Base-by-base conservation (phyloP, 352 stramenopile genomes). In the Pythium inflatum region DNA sequence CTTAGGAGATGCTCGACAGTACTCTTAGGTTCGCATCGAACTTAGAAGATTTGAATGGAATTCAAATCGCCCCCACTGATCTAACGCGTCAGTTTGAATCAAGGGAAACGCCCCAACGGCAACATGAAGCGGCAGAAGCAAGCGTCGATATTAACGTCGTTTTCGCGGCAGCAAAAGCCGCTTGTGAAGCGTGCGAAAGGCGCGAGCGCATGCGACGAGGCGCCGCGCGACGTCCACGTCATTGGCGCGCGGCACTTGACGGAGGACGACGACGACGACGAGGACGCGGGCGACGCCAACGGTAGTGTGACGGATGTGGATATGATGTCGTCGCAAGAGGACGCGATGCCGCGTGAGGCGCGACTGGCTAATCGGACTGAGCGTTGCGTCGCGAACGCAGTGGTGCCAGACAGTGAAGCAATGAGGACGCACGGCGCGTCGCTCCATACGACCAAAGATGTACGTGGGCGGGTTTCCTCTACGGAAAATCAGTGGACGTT, bases 231-330 rank as follows among this genome's bases (percentile, higher is more conserved):
- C 56, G 46, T 67, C 6, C 50, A 34, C 45, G 50, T 31, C 27
- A 65, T 65, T n/a, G 34, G 53, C 50, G 9, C 51, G 31, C 22
- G n/a, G n/a, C n/a, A n/a, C n/a, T 61, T 16, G 45, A 58, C 54
- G 60, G 27, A 45, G 18, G 38, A 61, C 24, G 45, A 58, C 34
- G 60, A 66, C 24, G 25, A 61, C 11, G 56, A 62, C 58, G 33
- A 51, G 40, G 33, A 49, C 63, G 20, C n/a, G n/a, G n/a, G 59
- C 4, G 61, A 66, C 9, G 50, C 34, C 14, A 63, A 71, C 34
- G 79, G 82, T 80, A 87, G 58, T 64, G 73, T 83, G 63, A 89
- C 83, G 25, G 81, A 91, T 71, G 69, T 59, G 30, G 81, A 89
- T 36, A 68, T 87, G 54, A 59, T 83, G 13, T 89, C 79, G n/a